Conservation (phyloP, 1,284 basidiomycete genomes). For the Malassezia restricta region DNA sequence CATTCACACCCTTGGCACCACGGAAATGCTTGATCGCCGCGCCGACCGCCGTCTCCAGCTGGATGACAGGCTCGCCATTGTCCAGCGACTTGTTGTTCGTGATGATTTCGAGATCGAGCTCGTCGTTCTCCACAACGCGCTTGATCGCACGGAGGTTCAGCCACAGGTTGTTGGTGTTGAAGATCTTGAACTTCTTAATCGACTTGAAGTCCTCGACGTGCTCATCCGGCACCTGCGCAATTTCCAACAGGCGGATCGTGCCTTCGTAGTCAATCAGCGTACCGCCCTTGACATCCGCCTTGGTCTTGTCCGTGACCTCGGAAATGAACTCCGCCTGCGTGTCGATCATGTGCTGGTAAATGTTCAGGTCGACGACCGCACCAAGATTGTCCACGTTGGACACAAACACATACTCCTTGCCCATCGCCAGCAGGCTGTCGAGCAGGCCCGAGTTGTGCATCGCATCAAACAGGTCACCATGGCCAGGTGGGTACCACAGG, state of each 20-base stretch:
- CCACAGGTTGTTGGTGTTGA: conserved; percentile 85
- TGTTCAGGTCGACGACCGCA: conserved; percentile 66
- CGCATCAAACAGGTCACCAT: conserved; percentile 92
- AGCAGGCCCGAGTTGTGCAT: conserved; percentile 88
- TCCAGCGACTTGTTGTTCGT: conserved; percentile 68
- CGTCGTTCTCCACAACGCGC: conserved; percentile 76
- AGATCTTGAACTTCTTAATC: conserved; percentile 51
- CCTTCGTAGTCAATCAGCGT: conserved; percentile 90
- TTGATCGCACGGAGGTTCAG: conserved; percentile 81
- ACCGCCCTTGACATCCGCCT: conserved; percentile 99
- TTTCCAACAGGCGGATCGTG: conserved; percentile 83
- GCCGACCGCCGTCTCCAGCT: conserved; percentile 96
- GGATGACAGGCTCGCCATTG: conserved; percentile 61
- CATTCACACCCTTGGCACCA: conserved; percentile 85
- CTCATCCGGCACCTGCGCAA: conserved; percentile 94
- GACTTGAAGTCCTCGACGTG: conserved; percentile 98
- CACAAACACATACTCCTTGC: conserved; percentile 96
- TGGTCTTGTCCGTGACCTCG: conserved; percentile 94
- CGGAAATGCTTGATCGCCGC: conserved; percentile 96
- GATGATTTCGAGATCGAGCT: conserved; percentile 75
- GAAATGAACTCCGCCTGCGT: conserved; percentile 47
- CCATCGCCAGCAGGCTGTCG: conserved; percentile 82
- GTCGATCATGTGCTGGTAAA: conserved; percentile 52
- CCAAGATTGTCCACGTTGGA: conserved; percentile 99
- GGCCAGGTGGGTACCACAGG: conserved; percentile 87